These are phyloP conservation scores for Nymphaea colorata DNA, from an alignment of 164 flowering plant genomes.

Conservation along the genomic window DNA sequence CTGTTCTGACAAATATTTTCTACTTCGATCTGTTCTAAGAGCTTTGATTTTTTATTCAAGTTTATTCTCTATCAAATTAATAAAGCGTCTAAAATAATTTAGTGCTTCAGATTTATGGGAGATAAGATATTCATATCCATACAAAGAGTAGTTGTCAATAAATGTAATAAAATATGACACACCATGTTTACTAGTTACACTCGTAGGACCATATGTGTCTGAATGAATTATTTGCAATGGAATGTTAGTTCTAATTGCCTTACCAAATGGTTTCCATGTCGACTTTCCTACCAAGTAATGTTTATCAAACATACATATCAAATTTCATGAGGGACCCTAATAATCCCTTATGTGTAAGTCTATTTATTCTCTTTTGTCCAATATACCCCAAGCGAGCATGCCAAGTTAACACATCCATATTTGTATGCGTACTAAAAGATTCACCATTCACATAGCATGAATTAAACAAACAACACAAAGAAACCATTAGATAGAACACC, in stretches of 20 bases:
- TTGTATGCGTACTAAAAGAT: not conserved
- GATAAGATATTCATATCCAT: no score
- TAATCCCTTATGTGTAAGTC: not conserved
- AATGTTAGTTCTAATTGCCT: not conserved
- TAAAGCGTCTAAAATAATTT: no score
- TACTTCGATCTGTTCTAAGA: not conserved
- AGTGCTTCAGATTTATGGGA: no score
- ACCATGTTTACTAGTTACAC: not conserved
- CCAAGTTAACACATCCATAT: not conserved
- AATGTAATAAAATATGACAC: no score
- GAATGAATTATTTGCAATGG: not conserved
- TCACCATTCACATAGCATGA: no score
- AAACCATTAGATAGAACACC: no score
- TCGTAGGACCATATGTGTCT: not conserved
- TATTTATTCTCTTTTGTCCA: not conserved
- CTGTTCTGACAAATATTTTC: not conserved
- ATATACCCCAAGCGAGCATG: not conserved
- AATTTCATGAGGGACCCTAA: not conserved
- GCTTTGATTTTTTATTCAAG: no score
- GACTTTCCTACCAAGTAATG: not conserved
- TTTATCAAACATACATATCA: not conserved
- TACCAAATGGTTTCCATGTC: not conserved
- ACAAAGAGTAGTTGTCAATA: no score
- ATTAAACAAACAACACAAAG: no score
- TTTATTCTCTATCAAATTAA: no score